phyloP scores from a whole-genome alignment of 2,329 filamentous ascomycete genomes.

The Fusarium sulawesiense region DNA sequence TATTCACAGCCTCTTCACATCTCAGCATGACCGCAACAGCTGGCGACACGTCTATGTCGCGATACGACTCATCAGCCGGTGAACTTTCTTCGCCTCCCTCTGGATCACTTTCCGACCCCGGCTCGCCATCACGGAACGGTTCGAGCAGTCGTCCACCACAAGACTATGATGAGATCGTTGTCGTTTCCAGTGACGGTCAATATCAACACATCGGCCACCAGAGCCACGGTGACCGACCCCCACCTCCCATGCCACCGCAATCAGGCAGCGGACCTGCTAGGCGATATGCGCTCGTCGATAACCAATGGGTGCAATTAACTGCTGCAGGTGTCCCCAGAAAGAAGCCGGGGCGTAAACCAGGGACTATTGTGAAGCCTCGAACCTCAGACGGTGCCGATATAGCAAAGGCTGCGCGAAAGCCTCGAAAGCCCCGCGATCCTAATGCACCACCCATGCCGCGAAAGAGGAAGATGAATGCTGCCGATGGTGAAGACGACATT shows the following conservation, averaged over 20 bases:
- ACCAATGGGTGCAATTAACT: slow-evolving; percentile 62
- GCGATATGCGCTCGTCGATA: slow-evolving; percentile 52
- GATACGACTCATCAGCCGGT: slow-evolving; percentile 60
- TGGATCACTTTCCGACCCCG: slow-evolving; percentile 61
- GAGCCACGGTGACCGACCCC: slow-evolving; percentile 35
- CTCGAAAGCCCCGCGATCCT: slow-evolving; percentile 69
- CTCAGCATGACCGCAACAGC: slow-evolving; percentile 46
- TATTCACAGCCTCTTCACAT: slow-evolving; percentile 16
- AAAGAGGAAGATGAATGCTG: slow-evolving; percentile 64
- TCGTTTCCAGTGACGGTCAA: slow-evolving; percentile 51
- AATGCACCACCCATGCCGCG: slow-evolving; percentile 66
- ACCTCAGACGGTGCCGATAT: slow-evolving; percentile 52
- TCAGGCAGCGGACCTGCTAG: slow-evolving; percentile 45
- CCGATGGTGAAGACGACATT: slow-evolving; percentile 53
- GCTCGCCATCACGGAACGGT: slow-evolving; percentile 56
- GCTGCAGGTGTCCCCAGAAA: slow-evolving; percentile 69
- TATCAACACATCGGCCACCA: slow-evolving; percentile 40
- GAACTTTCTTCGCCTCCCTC: slow-evolving; percentile 65
- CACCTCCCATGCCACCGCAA: slow-evolving; percentile 40
- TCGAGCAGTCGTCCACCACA: slow-evolving; percentile 37
- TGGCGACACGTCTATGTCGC: slow-evolving; percentile 52
- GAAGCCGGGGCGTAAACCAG: slow-evolving; percentile 75
- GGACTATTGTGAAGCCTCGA: slow-evolving; percentile 62
- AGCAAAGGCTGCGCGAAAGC: slow-evolving; percentile 61
- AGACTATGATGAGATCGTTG: slow-evolving; percentile 64